Percentiles rank a stretch among this genome's conserved stretches.
Conservation (phyloP, 805 yeast species). For the Candida xiaguanensis region DNA sequence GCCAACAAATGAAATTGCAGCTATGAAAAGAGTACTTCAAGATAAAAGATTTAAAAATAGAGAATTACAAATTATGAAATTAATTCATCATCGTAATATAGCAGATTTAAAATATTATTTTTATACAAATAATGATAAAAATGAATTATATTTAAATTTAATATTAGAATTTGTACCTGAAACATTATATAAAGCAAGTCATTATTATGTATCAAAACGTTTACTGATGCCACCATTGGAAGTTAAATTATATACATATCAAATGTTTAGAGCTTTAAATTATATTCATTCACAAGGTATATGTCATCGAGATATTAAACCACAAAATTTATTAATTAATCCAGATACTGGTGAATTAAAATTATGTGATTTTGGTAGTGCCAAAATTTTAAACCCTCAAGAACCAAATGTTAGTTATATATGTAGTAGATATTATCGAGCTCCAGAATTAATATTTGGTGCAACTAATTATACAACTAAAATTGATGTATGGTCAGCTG, state of each 20-base stretch:
- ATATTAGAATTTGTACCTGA: conserved; percentile 95
- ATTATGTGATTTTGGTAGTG: conserved; percentile 95
- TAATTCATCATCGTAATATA: conserved; percentile 79
- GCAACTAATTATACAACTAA: conserved; percentile 95
- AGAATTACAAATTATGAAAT: conserved; percentile 93
- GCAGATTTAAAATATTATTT: conserved; percentile 86
- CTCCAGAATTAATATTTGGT: conserved; percentile 96
- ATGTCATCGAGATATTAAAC: conserved; percentile 93
- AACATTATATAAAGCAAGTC: conserved; percentile 85
- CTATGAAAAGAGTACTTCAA: conserved; percentile 94
- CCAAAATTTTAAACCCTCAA: conserved; percentile 80
- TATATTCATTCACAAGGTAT: conserved; percentile 75
- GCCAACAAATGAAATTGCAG: conserved; percentile 76
- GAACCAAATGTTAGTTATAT: conserved; percentile 97
- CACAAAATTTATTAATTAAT: conserved; percentile 83
- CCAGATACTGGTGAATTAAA: conserved; percentile 82
- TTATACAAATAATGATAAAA: conserved; percentile 68
- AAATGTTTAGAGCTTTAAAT: conserved; percentile 72
- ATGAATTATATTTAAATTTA: conserved; percentile 81
- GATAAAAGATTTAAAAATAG: conserved; percentile 92
- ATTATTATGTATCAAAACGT: conserved; percentile 72
- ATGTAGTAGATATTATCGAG: conserved; percentile 94
- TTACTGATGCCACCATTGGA: conserved; percentile 85
- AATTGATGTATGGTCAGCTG: conserved; percentile 96
- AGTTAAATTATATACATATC: conserved; percentile 78